These are phyloP conservation scores for Oryza nivara DNA, from an alignment of 176 grass and related monocot genomes.

Conservation along the genomic window DNA sequence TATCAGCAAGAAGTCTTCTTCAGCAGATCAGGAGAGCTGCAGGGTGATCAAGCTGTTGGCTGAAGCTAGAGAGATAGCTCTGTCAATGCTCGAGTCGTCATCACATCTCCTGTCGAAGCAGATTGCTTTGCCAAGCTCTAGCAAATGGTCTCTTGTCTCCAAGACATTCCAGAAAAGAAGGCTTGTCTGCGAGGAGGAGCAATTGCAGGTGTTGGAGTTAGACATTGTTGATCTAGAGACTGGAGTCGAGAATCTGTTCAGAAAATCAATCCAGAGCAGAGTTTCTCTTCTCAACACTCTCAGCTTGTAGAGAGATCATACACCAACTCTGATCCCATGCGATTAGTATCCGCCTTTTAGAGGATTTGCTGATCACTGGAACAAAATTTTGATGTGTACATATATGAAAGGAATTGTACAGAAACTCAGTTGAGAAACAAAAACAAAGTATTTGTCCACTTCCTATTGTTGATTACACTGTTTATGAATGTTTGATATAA, in stretches of 20 bases:
- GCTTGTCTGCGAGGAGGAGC: conserved; percentile 37
- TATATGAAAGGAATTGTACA: conserved; percentile 34
- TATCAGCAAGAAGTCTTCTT: conserved; percentile 35
- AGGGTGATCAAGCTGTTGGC: conserved; percentile 43
- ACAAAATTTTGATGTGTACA: conserved; percentile 25
- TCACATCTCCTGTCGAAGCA: conserved; percentile 32
- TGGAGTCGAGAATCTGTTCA: conserved; percentile 51
- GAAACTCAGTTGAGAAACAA: conserved; percentile 12
- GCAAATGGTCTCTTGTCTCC: conserved; percentile 53
- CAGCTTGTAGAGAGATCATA: conserved; percentile 45
- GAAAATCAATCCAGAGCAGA: conserved; percentile 56
- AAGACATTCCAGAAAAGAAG: conserved; percentile 49
- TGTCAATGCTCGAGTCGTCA: conserved; percentile 41
- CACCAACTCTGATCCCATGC: not conserved
- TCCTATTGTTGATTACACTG: not conserved
- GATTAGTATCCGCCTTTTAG: conserved; percentile 35
- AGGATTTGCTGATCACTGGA: conserved; percentile 35
- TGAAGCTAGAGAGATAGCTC: conserved; percentile 43
- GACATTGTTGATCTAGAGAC: conserved; percentile 48
- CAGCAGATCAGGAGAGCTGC: conserved; percentile 22
- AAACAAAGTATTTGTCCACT: not conserved
- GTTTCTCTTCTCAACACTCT: conserved; percentile 61
- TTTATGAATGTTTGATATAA: not conserved
- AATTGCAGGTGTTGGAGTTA: conserved; percentile 47
- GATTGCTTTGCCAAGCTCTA: conserved; percentile 21